Evolutionary conservation across 2,329 filamentous ascomycete species (phyloP), one percentile per base, ranked within the genome.

Genomic region (Paraconiothyrium brasiliense): DNA sequence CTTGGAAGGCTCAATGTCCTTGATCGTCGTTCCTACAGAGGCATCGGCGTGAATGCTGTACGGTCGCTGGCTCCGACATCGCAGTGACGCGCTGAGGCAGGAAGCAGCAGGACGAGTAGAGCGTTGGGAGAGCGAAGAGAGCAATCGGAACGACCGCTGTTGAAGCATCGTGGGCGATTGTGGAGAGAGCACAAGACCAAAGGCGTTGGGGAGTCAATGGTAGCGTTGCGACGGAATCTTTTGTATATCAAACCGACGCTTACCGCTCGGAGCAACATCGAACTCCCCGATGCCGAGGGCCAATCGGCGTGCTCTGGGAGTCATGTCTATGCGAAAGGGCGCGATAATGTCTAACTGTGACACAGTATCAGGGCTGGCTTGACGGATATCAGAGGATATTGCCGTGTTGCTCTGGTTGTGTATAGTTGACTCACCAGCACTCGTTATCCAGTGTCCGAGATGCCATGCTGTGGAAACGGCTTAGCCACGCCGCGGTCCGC

Each of bases 1-100:
- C 80, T 90, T 90, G 43, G 88, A 86, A n/a, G 90, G 82, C 78
- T 98, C 92, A 67, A 98, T 86, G 59, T 87, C 88, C 58, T 87
- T 84, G 35, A 89, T 86, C 76, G 87, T 85, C 11, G 84, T 78
- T 59, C 81, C 78, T 24, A 76, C 76, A 64, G 81, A 80, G 62
- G 81, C 81, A 62, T 82, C 80, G 60, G 82, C 80, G 61, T 80
- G 78, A 54, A 84, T 78, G 75, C 82, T 86, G 76, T 85, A 86
- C 49, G 75, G 72, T 70, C 82, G 63, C 67, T 68, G 67, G 61
- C 66, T 80, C 77, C 81, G 81, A 81, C 79, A 84, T 81, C 80
- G 75, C 70, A 79, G 74, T 39, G 76, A 72, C 54, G 74, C 70
- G 60, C 78, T 62, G 84, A 83, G 59, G 57, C 70, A 68, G 54